Base-by-base conservation (phyloP, 78 protist species). In the Cyanophora paradoxa region DNA sequence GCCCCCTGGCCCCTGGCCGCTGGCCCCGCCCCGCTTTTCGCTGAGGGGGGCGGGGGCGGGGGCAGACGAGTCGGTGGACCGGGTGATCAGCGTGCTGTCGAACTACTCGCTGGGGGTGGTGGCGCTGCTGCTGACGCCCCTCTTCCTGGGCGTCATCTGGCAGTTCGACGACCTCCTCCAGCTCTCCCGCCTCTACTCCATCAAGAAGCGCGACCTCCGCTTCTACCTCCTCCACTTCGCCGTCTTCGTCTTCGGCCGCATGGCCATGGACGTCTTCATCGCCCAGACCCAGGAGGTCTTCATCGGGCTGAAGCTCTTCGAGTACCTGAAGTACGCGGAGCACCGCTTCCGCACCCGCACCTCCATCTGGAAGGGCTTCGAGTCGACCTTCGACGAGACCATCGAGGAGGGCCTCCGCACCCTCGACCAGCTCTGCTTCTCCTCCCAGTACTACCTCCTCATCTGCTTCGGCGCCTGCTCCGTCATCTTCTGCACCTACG, bases 361-460 rank as follows among this genome's bases (percentile, higher is more conserved):
- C 26, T 65, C 24, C 72, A 48, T 48, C 56, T 65, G 72, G 72
- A 65, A 65, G 34, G 56, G 34, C 20, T 33, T 20, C 6, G 72
- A 65, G 2, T 54, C 72, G 19, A 4, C 20, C 37, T 48, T 40
- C 3, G 72, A 65, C 11, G 57, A 65, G 56, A 41, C 41, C 72
- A 65, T 65, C 56, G 34, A 24, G 6, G 57, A 65, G 24, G 72
- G 54, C 26, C 37, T 65, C 37, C 48, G 72, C 14, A 40, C 72
- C 34, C 3, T 65, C n/a, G 72, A 65, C 11, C 2, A 10, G 24
- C 19, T 65, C 41, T 65, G 72, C 56, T 65, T 65, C 56, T 65
- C 72, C 24, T 65, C 72, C 33, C 72, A 65, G 72, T 65, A 65
- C 72, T 65, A 65, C 56, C 41, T 65, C 56, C 26, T 65, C 14